Evolutionary conservation across 2,329 filamentous ascomycete species (phyloP).

Genomic region (Alternaria brassicae): DNA sequence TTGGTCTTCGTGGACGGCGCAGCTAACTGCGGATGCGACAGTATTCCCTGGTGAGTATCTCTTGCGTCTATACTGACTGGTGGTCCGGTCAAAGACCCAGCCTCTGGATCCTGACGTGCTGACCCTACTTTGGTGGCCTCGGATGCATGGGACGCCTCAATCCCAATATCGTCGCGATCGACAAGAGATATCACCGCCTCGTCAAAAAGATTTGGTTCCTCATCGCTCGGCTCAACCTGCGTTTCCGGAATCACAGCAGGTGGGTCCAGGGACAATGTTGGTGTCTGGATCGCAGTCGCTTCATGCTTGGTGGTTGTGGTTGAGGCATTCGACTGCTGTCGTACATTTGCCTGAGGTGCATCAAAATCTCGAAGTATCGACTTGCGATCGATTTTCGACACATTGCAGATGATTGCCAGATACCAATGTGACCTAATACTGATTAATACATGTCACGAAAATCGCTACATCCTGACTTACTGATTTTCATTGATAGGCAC

Average conservation of each 20-base stretch:
- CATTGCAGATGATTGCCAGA: constrained; percentile 91
- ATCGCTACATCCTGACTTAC: constrained; percentile 19
- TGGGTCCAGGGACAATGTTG: background rate
- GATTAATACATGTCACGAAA: constrained; percentile 6
- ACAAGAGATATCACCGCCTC: constrained; percentile 32
- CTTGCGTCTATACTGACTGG: constrained; percentile 14
- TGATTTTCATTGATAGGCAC: constrained; percentile 85
- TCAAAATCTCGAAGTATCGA: constrained; percentile 22
- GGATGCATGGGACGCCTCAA: background rate
- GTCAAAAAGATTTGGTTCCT: constrained; percentile 32
- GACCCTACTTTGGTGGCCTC: background rate
- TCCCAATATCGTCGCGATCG: constrained; percentile 23
- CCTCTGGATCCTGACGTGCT: background rate
- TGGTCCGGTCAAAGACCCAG: background rate
- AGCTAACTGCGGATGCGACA: constrained; percentile 13
- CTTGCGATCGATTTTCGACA: constrained; percentile 65
- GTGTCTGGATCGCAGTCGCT: background rate
- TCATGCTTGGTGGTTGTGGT: background rate
- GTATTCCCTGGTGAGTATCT: background rate
- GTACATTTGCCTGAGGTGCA: background rate
- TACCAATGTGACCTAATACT: constrained; percentile 76
- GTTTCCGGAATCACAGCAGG: background rate
- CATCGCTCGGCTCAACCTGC: constrained; percentile 4
- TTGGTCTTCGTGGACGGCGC: constrained; percentile 31
- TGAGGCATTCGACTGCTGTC: background rate